Percentiles rank a stretch among this genome's conserved stretches.
Evolutionary conservation across 2,329 filamentous ascomycete genomes (phyloP).

Genomic region (Xylariaceae sp.): DNA sequence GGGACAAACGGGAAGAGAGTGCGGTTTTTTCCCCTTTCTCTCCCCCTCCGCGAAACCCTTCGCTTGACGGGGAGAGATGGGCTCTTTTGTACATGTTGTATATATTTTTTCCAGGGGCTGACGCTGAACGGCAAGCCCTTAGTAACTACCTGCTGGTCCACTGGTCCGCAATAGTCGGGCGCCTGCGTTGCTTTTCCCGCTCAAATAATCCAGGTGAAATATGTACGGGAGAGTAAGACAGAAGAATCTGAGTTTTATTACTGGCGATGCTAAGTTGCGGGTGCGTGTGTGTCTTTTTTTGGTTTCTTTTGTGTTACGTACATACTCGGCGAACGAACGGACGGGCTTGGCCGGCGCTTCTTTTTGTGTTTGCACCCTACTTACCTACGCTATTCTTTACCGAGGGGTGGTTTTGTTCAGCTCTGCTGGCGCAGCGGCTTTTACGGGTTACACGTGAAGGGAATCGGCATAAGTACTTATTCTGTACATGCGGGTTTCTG

Average conservation of each 20-base stretch:
- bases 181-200: slow-evolving; percentile 5
- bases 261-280: no score
- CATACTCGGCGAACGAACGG: neutral
- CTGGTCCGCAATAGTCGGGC: no score
- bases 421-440: neutral
- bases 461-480: neutral
- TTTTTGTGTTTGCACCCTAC: neutral
- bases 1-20: slow-evolving; percentile 1
- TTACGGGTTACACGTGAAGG: slow-evolving; percentile 9
- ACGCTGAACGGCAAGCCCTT: slow-evolving; percentile 4
- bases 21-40: neutral
- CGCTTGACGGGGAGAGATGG: slow-evolving; percentile 15
- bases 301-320: no score
- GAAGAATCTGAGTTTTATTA: no score
- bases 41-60: neutral
- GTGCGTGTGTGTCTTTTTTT: no score
- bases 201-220: no score
- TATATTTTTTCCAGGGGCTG: slow-evolving; percentile 7
- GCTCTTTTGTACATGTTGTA: slow-evolving; percentile 18
- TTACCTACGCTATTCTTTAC: no score
- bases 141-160: neutral
- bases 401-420: no score
- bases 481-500: no score
- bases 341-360: no score
- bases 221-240: no score